These are phyloP conservation scores for Saturnispora diversa DNA, from an alignment of 805 yeast genomes.

Conservation along the genomic window DNA sequence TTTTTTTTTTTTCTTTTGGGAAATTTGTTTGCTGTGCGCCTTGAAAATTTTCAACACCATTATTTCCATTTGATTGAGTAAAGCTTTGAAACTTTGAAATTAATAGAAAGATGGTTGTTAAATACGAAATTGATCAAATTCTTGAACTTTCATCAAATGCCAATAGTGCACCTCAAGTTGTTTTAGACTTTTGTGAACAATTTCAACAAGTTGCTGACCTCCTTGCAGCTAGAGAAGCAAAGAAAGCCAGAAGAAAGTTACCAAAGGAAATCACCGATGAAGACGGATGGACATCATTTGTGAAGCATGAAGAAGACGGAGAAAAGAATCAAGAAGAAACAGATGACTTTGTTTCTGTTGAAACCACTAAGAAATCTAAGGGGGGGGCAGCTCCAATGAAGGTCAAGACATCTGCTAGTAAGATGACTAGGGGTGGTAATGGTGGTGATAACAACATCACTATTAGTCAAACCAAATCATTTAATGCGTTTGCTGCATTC, in stretches of 20 bases:
- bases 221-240: constrained; percentile 8
- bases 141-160: constrained; percentile 4
- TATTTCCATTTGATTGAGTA: background rate
- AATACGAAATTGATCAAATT: constrained; percentile 6
- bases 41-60: no score
- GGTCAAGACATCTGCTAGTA: constrained; percentile 59
- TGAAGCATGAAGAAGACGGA: constrained; percentile 26
- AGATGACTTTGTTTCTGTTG: constrained; percentile 35
- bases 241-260: constrained; percentile 25
- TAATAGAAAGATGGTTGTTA: no score
- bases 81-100: no score
- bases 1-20: no score
- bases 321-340: constrained; percentile 37
- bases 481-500: constrained; percentile 79
- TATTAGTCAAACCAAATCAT: constrained; percentile 55
- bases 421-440: constrained; percentile 65
- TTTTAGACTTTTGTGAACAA: constrained; percentile 4
- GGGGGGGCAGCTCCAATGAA: constrained; percentile 29
- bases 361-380: background rate
- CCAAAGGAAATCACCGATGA: constrained; percentile 53
- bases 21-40: no score
- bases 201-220: constrained; percentile 8
- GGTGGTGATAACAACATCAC: constrained; percentile 58
- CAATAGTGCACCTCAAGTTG: constrained; percentile 4
- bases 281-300: constrained; percentile 75